Evolutionary conservation across 1,284 basidiomycete genomes (phyloP), one percentile per base, ranked within the genome.

Genomic region (Fomitopsis palustris): DNA sequence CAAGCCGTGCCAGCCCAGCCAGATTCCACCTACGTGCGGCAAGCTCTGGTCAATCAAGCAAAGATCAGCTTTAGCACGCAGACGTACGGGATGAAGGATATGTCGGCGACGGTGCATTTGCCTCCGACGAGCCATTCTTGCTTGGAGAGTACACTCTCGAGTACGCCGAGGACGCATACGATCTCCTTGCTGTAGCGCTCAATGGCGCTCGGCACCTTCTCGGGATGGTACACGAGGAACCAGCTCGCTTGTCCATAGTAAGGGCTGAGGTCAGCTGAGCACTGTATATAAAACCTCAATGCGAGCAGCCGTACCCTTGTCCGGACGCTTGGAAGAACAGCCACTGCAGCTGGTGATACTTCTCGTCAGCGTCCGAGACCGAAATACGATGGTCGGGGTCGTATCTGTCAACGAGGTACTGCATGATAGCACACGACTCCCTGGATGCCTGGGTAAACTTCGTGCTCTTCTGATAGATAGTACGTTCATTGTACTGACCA

Each of bases 351-450:
- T 64, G 58, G 38, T 65, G 56, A 47, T 64, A 59, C 43, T 65
- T 63, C 41, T 70, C 67, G 19, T 64, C 59, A 4, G 57, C 54
- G 23, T 62, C 58, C 21, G 60, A 57, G 33, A 67, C 65, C 16
- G 66, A 64, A 54, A 73, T 57, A 57, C 64, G 53, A 54, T 57
- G 60, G 52, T 45, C 58, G 16, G 60, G 52, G 55, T 63, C 62
- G 51, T 63, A 63, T 47, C 61, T 67, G 33, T 67, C 64, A 39
- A 64, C 65, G 42, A 75, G 63, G 64, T 74, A 75, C 12, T 57
- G 37, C 25, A 75, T 42, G 59, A 71, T 70, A 23, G 73, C 73
- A 47, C 66, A 64, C n/a, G 66, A 68, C 60, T 75, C 73, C 69
- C 70, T 74, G 35, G 31, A 33, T 33, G n/a, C 33, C 25, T 10